Evolutionary conservation across 2,329 filamentous ascomycete species (phyloP), one percentile per base, ranked within the genome.

Genomic region (Botrytis fabae): DNA sequence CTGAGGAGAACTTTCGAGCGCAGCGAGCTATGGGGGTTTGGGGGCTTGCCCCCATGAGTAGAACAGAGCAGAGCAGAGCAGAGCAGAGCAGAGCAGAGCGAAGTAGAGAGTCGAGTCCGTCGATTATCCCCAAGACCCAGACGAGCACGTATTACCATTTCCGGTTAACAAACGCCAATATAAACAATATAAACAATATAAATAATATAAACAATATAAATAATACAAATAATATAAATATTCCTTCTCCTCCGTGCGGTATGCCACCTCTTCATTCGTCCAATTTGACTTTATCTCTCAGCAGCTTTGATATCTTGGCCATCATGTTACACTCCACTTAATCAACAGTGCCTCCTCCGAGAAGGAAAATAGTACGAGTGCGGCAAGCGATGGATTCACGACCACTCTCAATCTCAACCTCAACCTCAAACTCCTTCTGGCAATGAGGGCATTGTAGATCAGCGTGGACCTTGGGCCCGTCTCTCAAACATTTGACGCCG

Each of bases 401-500:
- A 42, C 14, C 42, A 51, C 12, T 51, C 25, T 51, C 46, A 61
- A 38, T 0, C 12, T 38, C 32, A n/a, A 38, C 20, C 16, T 38
- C 59, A 22, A 51, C 20, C 16, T 38, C 59, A 22, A 51, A 66
- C 63, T 66, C 63, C 63, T 51, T 51, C 4, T 6, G 46, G 63
- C n/a, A 40, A 51, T 20, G 63, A 38, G 63, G 63, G 63, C 46
- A 66, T 51, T 51, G 35, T n/a, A 66, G 63, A 66, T 40, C 3
- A 28, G 6, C 32, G 14, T 25, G 9, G 35, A 18, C 14, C 25
- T 14, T 62, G 16, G 25, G 6, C 18, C 14, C 32, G 38, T 66
- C 25, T 38, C 7, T 40, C 20, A 51, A 51, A 66, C 46, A 40
- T 51, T 66, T 66, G 63, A 66, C 63, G 63, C 63, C 46, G 63